Percentiles rank a stretch among this genome's conserved stretches.
Conservation (phyloP, 2,329 filamentous ascomycete genomes). For the Penicillium sp. region DNA sequence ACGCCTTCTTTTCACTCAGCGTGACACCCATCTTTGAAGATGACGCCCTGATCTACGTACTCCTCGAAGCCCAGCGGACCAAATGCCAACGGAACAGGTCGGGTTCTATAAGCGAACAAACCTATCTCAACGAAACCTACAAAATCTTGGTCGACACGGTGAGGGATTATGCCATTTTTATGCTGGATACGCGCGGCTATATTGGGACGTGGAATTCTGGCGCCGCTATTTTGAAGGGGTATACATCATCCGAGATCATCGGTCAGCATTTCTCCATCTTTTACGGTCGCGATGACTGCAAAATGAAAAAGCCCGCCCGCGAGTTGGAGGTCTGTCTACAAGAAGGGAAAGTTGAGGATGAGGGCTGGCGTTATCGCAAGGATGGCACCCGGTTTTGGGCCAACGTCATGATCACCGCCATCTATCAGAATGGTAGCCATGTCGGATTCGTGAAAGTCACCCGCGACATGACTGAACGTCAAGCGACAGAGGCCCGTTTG, state of each 20-base stretch:
- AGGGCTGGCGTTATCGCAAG: slow-evolving; percentile 59
- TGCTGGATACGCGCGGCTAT: slow-evolving; percentile 56
- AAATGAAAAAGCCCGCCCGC: slow-evolving; percentile 49
- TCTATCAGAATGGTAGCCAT: slow-evolving; percentile 53
- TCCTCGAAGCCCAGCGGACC: slow-evolving; percentile 44
- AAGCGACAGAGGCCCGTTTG: slow-evolving; percentile 54
- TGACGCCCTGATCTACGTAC: slow-evolving; percentile 40
- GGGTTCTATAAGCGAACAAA: slow-evolving; percentile 38
- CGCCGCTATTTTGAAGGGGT: slow-evolving; percentile 57
- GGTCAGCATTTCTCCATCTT: slow-evolving; percentile 59
- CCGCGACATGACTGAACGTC: slow-evolving; percentile 56
- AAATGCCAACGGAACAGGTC: slow-evolving; percentile 28
- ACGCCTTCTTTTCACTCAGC: slow-evolving; percentile 31
- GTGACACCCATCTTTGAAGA: slow-evolving; percentile 46
- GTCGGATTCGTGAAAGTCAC: slow-evolving; percentile 61
- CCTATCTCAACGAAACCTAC: slow-evolving; percentile 55
- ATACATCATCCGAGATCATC: slow-evolving; percentile 54
- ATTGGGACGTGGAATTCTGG: slow-evolving; percentile 60
- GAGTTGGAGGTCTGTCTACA: slow-evolving; percentile 54
- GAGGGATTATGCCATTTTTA: slow-evolving; percentile 63
- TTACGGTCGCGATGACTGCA: slow-evolving; percentile 53
- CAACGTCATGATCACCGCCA: slow-evolving; percentile 58
- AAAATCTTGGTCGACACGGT: slow-evolving; percentile 61
- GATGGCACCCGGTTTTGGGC: slow-evolving; percentile 61
- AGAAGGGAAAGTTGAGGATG: slow-evolving; percentile 57